Percentiles rank a stretch among this genome's conserved stretches.
Evolutionary conservation across 441 rosid genomes (phyloP).

Genomic region (Aleurites moluccanus): DNA sequence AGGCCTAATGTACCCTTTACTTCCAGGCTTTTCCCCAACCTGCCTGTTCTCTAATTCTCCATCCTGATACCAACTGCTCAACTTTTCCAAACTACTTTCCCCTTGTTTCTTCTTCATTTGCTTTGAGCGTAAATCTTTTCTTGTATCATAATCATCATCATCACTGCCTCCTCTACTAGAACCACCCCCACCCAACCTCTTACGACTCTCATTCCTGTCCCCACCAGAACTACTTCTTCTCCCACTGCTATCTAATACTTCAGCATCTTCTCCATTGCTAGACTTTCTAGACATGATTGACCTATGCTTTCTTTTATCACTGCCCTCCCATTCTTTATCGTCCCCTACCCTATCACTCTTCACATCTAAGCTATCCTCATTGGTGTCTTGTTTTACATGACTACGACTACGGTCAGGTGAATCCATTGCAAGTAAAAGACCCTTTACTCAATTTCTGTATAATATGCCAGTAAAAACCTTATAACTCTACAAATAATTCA

Average conservation of each 20-base stretch:
- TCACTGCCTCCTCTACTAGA: slow-evolving; percentile 57
- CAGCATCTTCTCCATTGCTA: slow-evolving; percentile 55
- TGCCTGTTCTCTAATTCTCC: slow-evolving; percentile 70
- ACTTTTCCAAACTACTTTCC: slow-evolving; percentile 87
- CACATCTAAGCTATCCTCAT: slow-evolving; percentile 45
- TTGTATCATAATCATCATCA: slow-evolving; percentile 63
- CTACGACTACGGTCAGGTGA: slow-evolving; percentile 59
- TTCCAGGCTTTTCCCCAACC: slow-evolving; percentile 60
- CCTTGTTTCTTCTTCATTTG: slow-evolving; percentile 80
- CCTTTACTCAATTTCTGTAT: neutral
- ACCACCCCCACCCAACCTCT: slow-evolving; percentile 54
- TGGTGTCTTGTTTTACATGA: slow-evolving; percentile 40
- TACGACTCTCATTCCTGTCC: slow-evolving; percentile 60
- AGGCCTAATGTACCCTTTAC: slow-evolving; percentile 45
- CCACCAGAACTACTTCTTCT: slow-evolving; percentile 60
- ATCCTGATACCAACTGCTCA: slow-evolving; percentile 92
- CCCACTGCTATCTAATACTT: slow-evolving; percentile 52
- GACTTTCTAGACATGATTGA: slow-evolving; percentile 61
- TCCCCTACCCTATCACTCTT: slow-evolving; percentile 52
- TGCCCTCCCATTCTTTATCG: slow-evolving; percentile 59
- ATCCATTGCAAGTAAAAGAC: slow-evolving; percentile 41
- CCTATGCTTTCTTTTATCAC: slow-evolving; percentile 65
- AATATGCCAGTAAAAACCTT: neutral
- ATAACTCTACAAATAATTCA: neutral
- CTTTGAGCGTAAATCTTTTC: slow-evolving; percentile 50